Evolutionary conservation across 2,329 filamentous ascomycete genomes (phyloP), one percentile per base, ranked within the genome.

Genomic region (Clonostachys rhizophaga): DNA sequence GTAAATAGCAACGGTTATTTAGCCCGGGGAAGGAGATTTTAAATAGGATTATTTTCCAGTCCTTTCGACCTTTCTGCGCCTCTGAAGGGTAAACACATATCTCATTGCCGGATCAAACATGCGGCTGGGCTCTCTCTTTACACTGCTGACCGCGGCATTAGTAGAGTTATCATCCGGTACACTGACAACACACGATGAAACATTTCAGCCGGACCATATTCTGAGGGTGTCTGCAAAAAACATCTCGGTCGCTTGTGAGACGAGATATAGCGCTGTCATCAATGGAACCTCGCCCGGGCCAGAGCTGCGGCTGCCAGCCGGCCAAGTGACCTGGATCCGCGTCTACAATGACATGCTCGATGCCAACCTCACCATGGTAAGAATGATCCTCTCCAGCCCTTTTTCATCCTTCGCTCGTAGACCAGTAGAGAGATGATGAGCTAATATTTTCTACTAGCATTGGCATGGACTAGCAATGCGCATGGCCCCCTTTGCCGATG

Each of bases 381-480:
- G 45, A 37, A 24, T 45, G 52, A 61, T 56, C 17, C 49, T 2
- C 8, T 30, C 24, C 24, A 30, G 24, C 24, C 3, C 10, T 9
- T 30, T 30, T 10, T 5, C 24, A 30, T 10, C 9, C 24, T 7
- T 30, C 24, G 1, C 24, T 34, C 34, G 10, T 9, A n/a, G 6
- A 20, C 17, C 41, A 50, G 30, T 52, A 46, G 44, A 37, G 42
- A 41, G 13, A 35, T 8, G 2, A 5, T 33, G 45, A 9, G 35
- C 20, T 9, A 20, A 30, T 30, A 30, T 30, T 30, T 43, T 7
- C 36, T 11, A 37, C 5, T 13, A 84, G 77, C 83, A 87, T 57
- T 87, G 83, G 83, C 83, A 87, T 62, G 84, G 84, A 12, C 68
- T 87, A 9, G 75, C 72, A 14, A 77, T 81, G 58, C 66, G 74